phyloP scores from a whole-genome alignment of 108 stramenopile species.

The Skeletonema grethae region DNA sequence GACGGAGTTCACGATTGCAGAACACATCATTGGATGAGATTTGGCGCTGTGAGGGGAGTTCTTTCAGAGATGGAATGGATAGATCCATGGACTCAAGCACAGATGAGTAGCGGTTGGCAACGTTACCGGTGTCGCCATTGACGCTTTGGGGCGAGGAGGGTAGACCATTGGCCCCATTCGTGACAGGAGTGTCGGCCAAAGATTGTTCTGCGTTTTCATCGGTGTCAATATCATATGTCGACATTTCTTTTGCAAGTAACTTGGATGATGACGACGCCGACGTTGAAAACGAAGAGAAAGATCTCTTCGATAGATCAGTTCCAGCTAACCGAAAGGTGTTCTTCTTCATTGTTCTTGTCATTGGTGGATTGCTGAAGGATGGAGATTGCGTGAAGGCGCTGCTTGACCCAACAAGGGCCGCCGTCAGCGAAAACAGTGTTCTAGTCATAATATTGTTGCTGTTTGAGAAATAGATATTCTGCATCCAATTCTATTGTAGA shows the following conservation, averaged over 20 bases:
- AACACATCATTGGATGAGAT: conserved; percentile 76
- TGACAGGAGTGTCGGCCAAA: conserved; percentile 10
- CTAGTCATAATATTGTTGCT: neutral
- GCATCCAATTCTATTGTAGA: neutral
- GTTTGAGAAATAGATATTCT: neutral
- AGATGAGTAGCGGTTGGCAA: conserved; percentile 20
- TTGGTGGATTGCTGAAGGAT: neutral
- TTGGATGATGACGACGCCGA: conserved; percentile 1
- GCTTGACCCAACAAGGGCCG: neutral
- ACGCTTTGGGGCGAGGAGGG: neutral
- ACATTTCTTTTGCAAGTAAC: conserved; percentile 25
- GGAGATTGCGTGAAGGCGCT: conserved; percentile 6
- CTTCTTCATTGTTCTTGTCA: neutral
- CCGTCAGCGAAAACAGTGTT: conserved; percentile 1
- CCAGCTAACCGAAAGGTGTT: neutral
- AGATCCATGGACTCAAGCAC: conserved; percentile 33
- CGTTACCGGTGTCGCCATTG: conserved; percentile 13
- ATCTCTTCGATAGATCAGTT: neutral
- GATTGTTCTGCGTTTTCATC: conserved; percentile 28
- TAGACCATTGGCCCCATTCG: conserved; percentile 6
- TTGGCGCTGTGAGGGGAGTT: conserved; percentile 51
- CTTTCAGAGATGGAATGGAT: conserved; percentile 27
- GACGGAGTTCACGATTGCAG: conserved; percentile 92
- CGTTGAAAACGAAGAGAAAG: conserved; percentile 13
- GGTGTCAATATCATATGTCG: conserved; percentile 27